phyloP scores from a whole-genome alignment of 169 alveolate genomes.

The Nephromyces sp. region DNA sequence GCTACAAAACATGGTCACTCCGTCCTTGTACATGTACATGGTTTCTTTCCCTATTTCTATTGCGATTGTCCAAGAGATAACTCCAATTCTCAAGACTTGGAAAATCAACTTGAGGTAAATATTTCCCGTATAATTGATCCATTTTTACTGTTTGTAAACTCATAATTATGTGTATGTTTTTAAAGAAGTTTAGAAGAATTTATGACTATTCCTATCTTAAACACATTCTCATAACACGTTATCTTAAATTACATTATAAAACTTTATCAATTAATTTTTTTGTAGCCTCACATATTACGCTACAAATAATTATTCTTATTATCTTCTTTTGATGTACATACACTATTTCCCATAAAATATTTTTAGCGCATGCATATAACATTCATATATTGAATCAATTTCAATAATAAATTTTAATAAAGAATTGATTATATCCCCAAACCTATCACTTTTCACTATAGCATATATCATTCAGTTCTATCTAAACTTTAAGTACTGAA shows the following conservation, averaged over 20 bases:
- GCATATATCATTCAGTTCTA: no score
- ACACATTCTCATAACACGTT: background rate
- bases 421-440: no score
- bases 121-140: background rate
- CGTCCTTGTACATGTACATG: conserved; percentile 42
- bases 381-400: no score
- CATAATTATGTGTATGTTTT: background rate
- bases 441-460: no score
- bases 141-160: background rate
- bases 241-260: background rate
- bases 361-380: no score
- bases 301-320: no score
- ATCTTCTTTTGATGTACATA: no score
- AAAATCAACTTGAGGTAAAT: conserved; percentile 2
- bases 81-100: conserved; percentile 6
- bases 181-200: conserved; percentile 1
- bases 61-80: conserved; percentile 5
- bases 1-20: conserved; percentile 42
- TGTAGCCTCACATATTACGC: no score
- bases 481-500: no score
- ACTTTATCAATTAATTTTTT: no score
- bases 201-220: background rate
- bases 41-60: conserved; percentile 45
- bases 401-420: no score
- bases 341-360: no score